A percentile compares a stretch with the other conserved stretches of the same genome.
These are phyloP conservation scores for Eutrema salsugineum DNA, from an alignment of 441 rosid species.

Conservation along the genomic window DNA sequence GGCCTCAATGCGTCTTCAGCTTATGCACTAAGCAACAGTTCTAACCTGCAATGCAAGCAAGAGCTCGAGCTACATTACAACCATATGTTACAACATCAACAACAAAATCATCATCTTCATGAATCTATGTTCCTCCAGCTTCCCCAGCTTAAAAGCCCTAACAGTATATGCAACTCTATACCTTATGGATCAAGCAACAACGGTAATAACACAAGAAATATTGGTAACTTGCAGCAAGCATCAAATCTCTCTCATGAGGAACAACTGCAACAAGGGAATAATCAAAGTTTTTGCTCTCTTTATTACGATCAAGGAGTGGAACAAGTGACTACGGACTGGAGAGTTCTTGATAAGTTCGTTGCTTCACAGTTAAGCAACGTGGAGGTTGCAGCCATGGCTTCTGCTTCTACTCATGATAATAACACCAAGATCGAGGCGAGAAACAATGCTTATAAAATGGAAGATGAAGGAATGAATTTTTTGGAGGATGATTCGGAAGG, in stretches of 20 bases:
- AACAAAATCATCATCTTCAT: neutral
- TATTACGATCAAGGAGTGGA: slow-evolving; percentile 23
- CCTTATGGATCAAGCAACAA: slow-evolving; percentile 36
- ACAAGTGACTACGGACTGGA: slow-evolving; percentile 61
- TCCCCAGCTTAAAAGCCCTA: slow-evolving; percentile 85
- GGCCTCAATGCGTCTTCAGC: slow-evolving; percentile 17
- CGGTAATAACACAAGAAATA: slow-evolving; percentile 17
- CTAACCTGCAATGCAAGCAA: slow-evolving; percentile 58
- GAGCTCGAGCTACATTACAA: slow-evolving; percentile 44
- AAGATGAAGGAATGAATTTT: slow-evolving; percentile 37
- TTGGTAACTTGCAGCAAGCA: slow-evolving; percentile 48
- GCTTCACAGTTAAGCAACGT: slow-evolving; percentile 93
- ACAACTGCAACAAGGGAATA: slow-evolving; percentile 27
- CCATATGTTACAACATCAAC: slow-evolving; percentile 22
- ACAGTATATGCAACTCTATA: slow-evolving; percentile 45
- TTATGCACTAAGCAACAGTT: neutral
- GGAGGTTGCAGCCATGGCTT: slow-evolving; percentile 34
- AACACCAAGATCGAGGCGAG: slow-evolving; percentile 20
- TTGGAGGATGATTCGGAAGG: slow-evolving; percentile 34
- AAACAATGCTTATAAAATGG: slow-evolving; percentile 29
- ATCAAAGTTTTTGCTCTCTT: slow-evolving; percentile 13
- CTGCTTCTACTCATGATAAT: slow-evolving; percentile 1
- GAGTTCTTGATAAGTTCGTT: slow-evolving; percentile 89
- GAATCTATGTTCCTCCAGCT: slow-evolving; percentile 58
- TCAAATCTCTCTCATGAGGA: slow-evolving; percentile 51